These are phyloP conservation scores for Alternaria triticina DNA, from an alignment of 2,329 filamentous ascomycete species.

Conservation along the genomic window DNA sequence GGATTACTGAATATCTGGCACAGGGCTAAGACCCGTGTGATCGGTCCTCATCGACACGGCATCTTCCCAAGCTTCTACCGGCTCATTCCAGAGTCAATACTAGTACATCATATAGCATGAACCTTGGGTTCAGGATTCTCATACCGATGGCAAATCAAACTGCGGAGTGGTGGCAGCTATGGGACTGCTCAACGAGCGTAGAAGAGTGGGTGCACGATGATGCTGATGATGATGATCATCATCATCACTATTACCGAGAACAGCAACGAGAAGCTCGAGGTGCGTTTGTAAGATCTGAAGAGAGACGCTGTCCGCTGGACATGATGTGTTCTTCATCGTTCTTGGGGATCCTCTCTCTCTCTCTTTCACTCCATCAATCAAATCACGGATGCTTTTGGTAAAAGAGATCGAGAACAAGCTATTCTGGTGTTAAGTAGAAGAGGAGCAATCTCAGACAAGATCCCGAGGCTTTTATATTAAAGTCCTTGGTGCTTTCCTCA, in stretches of 20 bases:
- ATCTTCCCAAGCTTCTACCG: not conserved
- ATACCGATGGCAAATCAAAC: not conserved
- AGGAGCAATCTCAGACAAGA: not conserved
- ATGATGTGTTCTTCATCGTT: too few species aligned
- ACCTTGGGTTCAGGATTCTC: not conserved
- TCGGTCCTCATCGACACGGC: not conserved
- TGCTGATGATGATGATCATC: not conserved
- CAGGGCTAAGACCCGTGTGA: too few species aligned
- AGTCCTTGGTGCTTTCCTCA: fast-evolving
- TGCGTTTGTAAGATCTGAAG: fast-evolving
- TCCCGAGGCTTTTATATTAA: not conserved
- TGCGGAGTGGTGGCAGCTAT: not conserved
- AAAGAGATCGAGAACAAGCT: fast-evolving
- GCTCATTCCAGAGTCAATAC: fast-evolving
- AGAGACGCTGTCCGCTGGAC: not conserved
- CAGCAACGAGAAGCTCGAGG: not conserved
- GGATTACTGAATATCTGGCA: not conserved
- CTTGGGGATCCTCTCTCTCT: too few species aligned
- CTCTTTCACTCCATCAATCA: too few species aligned
- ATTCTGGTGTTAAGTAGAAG: not conserved
- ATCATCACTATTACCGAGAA: not conserved
- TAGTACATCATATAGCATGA: fast-evolving
- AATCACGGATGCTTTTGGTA: too few species aligned
- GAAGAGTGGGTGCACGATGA: not conserved
- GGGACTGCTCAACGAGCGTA: not conserved